phyloP scores from a whole-genome alignment of 192 early-diverging fungal species.

The Entomortierella lignicola region DNA sequence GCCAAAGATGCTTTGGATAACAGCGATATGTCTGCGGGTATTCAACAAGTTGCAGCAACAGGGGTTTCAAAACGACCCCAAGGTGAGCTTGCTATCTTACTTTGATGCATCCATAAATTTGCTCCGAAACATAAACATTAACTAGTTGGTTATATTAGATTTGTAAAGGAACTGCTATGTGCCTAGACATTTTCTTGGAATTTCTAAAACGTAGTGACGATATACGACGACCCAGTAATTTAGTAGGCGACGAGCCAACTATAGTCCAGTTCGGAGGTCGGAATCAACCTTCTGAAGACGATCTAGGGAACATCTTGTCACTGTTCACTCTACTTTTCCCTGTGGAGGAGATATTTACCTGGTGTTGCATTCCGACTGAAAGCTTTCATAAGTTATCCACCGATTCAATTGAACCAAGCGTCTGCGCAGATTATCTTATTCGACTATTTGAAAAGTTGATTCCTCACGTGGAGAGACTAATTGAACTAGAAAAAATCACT shows the following conservation, averaged over 20 bases:
- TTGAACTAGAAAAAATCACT: not conserved
- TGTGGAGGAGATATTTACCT: conserved; percentile 2
- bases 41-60: not conserved
- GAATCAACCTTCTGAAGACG: not conserved
- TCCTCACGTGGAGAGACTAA: conserved; percentile 10
- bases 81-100: not conserved
- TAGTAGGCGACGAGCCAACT: not conserved
- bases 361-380: not conserved
- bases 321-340: conserved; percentile 20
- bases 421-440: conserved; percentile 7
- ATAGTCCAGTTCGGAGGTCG: not conserved
- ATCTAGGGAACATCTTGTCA: not conserved
- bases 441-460: conserved; percentile 16
- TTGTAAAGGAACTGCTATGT: conserved; percentile 3
- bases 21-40: not conserved
- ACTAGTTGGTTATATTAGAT: not conserved
- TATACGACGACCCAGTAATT: not conserved
- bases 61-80: not conserved
- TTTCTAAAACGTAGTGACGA: conserved; percentile 14
- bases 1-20: conserved; percentile 5
- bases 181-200: conserved; percentile 23
- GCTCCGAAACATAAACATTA: not conserved
- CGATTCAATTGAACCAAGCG: not conserved
- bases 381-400: not conserved
- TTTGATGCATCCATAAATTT: not conserved